Percentiles rank a stretch among this genome's conserved stretches.
Conservation (phyloP, 768 basidiomycete genomes). For the Phlegmacium glaucopus region DNA sequence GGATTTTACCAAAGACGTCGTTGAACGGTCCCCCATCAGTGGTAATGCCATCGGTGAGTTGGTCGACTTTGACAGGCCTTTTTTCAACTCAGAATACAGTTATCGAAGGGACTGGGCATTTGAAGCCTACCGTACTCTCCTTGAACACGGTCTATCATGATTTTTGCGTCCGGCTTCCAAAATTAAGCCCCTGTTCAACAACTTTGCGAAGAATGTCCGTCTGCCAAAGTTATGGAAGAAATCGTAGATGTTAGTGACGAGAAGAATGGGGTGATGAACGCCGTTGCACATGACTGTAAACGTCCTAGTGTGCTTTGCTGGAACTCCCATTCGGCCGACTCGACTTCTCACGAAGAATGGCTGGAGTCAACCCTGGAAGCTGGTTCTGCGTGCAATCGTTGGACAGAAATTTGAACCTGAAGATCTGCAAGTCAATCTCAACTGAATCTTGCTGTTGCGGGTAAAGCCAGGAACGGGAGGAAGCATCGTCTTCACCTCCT, state of each 20-base stretch:
- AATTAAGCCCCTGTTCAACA: constrained; percentile 20
- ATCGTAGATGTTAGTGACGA: constrained; percentile 37
- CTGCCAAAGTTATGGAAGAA: constrained; percentile 27
- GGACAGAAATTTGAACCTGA: constrained; percentile 27
- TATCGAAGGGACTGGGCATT: constrained; percentile 41
- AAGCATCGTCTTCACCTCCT: constrained; percentile 40
- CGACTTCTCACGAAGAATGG: constrained; percentile 33
- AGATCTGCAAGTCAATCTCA: too few relatives aligned
- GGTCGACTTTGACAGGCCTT: neutral
- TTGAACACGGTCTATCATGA: constrained; percentile 42
- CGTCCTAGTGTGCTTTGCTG: constrained; percentile 41
- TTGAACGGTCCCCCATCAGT: too few relatives aligned
- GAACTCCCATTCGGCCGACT: constrained; percentile 31
- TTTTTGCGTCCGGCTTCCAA: constrained; percentile 20
- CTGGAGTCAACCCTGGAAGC: constrained; percentile 44
- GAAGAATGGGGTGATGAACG: constrained; percentile 18
- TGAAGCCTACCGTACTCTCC: constrained; percentile 33
- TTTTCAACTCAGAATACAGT: constrained; percentile 20
- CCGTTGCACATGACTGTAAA: constrained; percentile 28
- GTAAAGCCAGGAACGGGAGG: constrained; percentile 37
- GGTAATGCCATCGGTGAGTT: constrained; percentile 40
- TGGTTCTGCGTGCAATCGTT: constrained; percentile 43
- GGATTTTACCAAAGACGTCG: too few relatives aligned
- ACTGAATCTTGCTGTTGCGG: constrained; percentile 6
- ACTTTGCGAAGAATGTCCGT: constrained; percentile 27